Percentiles rank a stretch among this genome's conserved stretches.
Conservation (phyloP, 129 eudicot species). For the Apium graveolens region DNA sequence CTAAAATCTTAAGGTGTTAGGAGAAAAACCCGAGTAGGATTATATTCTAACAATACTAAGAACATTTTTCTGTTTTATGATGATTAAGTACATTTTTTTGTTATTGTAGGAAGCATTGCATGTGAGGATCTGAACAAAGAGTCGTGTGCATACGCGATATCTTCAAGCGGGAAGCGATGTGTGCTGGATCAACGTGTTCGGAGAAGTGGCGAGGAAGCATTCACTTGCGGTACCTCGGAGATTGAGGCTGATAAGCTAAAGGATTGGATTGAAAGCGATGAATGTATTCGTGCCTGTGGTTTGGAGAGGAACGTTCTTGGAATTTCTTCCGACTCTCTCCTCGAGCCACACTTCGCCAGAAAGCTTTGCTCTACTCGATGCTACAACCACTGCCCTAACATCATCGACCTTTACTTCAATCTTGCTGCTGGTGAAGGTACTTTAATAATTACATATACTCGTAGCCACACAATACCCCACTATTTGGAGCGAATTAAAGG, state of each 20-base stretch:
- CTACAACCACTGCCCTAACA: slow-evolving; percentile 66
- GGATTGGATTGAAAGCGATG: slow-evolving; percentile 55
- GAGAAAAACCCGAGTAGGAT: no score
- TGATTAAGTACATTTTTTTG: background rate
- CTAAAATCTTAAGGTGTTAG: no score
- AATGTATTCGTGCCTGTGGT: slow-evolving; percentile 66
- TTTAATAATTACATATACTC: background rate
- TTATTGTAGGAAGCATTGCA: slow-evolving; percentile 32
- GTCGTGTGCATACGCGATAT: slow-evolving; percentile 64
- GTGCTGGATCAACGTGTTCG: slow-evolving; percentile 64
- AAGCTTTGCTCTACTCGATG: slow-evolving; percentile 71
- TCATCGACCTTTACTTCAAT: slow-evolving; percentile 83
- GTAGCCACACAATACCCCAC: no score
- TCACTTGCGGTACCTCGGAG: slow-evolving; percentile 57
- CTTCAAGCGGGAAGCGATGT: slow-evolving; percentile 80
- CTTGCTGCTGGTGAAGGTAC: slow-evolving; percentile 91
- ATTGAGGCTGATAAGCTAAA: slow-evolving; percentile 49
- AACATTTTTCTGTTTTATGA: no score
- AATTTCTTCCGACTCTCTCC: slow-evolving; percentile 72
- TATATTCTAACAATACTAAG: no score
- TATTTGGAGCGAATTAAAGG: no score
- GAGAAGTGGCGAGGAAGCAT: slow-evolving; percentile 48
- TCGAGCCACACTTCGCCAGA: slow-evolving; percentile 41
- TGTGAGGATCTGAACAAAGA: slow-evolving; percentile 69
- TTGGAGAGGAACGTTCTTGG: slow-evolving; percentile 54